Evolutionary conservation across 2,329 filamentous ascomycete species (phyloP).

Genomic region (Sporothrix pallida): DNA sequence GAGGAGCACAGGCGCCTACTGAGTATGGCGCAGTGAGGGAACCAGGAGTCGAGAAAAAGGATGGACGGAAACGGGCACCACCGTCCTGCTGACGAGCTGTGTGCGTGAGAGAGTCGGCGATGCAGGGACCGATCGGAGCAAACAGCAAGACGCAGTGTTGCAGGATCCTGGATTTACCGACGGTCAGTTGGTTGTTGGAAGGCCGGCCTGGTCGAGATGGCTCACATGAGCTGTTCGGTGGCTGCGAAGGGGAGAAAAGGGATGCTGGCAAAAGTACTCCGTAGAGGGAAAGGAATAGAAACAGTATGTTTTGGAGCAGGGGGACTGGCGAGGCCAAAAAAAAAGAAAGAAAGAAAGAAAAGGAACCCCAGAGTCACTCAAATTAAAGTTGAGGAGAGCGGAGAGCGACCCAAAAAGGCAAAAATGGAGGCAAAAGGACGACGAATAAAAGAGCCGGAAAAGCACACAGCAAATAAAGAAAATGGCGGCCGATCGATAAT

Average conservation of each 20-base stretch:
- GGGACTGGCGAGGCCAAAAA: background rate
- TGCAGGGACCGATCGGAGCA: slow-evolving; percentile 4
- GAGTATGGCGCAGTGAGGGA: background rate
- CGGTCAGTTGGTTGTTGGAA: background rate
- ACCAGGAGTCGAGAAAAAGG: background rate
- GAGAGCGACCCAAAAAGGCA: slow-evolving; percentile 9
- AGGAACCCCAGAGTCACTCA: background rate
- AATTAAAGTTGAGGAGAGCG: slow-evolving; percentile 2
- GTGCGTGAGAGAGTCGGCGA: background rate
- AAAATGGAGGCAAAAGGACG: slow-evolving; percentile 15
- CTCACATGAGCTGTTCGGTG: background rate
- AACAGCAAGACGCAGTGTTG: background rate
- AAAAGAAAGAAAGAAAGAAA: background rate
- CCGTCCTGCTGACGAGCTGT: background rate
- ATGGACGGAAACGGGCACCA: background rate
- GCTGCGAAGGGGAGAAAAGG: background rate
- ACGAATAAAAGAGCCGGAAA: slow-evolving; percentile 8
- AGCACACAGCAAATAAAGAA: background rate
- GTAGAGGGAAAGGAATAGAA: background rate
- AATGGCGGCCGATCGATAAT: background rate
- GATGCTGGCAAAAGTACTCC: background rate
- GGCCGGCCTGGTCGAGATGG: background rate
- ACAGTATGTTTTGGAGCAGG: background rate
- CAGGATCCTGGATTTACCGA: background rate
- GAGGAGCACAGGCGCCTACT: background rate